A percentile compares a stretch with the other conserved stretches of the same genome.
Conservation (phyloP, 176 grass and related monocot species). For the Carex cristatella region DNA sequence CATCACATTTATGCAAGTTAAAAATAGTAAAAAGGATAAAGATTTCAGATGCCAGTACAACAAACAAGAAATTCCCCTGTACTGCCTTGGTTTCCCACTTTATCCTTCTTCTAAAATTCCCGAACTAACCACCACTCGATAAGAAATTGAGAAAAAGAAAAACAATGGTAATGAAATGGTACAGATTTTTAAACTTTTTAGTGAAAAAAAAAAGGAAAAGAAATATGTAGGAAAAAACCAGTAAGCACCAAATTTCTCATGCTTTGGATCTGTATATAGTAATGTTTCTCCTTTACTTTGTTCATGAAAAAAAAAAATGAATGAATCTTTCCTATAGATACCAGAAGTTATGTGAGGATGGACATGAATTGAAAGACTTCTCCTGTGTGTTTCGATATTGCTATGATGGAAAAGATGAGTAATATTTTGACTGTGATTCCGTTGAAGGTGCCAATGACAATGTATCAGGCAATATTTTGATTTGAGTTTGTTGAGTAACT, state of each 20-base stretch:
- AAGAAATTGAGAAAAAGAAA: slow-evolving; percentile 3
- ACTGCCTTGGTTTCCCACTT: not conserved
- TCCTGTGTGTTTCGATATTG: slow-evolving; percentile 64
- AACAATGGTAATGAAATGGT: not conserved
- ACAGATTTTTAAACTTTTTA: not conserved
- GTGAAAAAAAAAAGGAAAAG: not conserved
- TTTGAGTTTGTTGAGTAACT: not conserved
- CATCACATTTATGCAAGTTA: not conserved
- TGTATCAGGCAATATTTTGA: not conserved
- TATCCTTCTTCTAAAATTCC: not conserved
- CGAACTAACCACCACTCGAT: not conserved
- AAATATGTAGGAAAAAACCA: not conserved
- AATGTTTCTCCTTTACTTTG: not conserved
- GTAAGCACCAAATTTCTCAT: not conserved
- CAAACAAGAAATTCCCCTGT: not conserved
- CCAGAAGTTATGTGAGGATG: slow-evolving; percentile 47
- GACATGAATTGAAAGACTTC: slow-evolving; percentile 68
- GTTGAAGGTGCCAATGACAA: not conserved
- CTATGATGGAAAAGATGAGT: slow-evolving; percentile 70
- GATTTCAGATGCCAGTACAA: not conserved
- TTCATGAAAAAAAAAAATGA: not conserved
- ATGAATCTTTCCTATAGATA: slow-evolving; percentile 43
- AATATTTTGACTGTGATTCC: not conserved
- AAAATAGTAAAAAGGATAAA: not conserved
- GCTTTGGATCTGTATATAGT: not conserved